These are phyloP conservation scores for Kondoa subrosea DNA, from an alignment of 768 basidiomycete species.

Conservation along the genomic window DNA sequence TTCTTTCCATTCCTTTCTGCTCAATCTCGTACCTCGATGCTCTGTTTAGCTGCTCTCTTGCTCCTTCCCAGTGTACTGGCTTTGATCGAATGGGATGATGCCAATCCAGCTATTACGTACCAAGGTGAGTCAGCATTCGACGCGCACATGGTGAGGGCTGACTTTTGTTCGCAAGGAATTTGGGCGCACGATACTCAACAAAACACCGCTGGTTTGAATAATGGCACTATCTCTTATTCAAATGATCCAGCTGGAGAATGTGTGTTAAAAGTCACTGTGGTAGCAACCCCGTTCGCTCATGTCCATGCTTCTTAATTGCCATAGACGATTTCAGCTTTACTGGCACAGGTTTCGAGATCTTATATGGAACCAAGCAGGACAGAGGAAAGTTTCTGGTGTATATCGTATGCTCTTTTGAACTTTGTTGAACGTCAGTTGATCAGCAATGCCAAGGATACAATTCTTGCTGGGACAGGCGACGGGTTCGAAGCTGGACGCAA, in stretches of 20 bases:
- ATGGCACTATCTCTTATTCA: background rate
- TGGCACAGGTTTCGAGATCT: background rate
- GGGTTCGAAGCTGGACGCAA: background rate
- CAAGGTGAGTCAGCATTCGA: background rate
- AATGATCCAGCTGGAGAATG: background rate
- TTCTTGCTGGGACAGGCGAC: background rate
- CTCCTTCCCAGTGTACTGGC: background rate
- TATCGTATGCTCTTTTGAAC: background rate
- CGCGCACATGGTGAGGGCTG: background rate
- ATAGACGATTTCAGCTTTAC: background rate
- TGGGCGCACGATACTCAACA: background rate
- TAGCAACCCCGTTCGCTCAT: background rate
- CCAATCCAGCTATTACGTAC: background rate
- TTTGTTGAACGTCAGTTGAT: background rate
- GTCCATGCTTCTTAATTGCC: background rate
- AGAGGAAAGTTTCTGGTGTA: background rate
- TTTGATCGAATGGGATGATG: background rate
- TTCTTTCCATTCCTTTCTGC: background rate
- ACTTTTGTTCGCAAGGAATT: background rate
- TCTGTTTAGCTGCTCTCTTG: background rate
- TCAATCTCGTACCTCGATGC: background rate
- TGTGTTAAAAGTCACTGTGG: background rate
- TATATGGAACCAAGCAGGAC: background rate
- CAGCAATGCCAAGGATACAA: background rate
- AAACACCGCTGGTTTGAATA: background rate